Base-by-base conservation (phyloP, 768 basidiomycete genomes). In the Hericium alpestre region DNA sequence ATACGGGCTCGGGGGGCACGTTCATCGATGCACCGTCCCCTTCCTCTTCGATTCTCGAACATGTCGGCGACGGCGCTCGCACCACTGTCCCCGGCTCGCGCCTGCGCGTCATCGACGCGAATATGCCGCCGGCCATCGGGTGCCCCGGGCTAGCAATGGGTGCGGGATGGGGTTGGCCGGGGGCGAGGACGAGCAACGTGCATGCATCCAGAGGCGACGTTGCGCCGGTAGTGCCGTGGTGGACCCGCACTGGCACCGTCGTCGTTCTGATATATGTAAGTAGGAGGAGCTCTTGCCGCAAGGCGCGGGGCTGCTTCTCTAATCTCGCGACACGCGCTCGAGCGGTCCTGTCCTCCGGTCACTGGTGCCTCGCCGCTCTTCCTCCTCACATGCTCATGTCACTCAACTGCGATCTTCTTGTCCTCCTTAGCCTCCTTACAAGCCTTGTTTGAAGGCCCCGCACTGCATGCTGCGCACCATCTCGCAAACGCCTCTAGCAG, bases 1-100 rank as follows among this genome's bases (percentile, higher is more conserved):
- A 59, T 51, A 39, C 52, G 20, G 46, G 55, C 6, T 40, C 43
- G 46, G 12, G 12, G 43, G 51, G 32, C 13, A 48, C 38, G 18
- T 54, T 52, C 18, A 48, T 40, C 48, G 52, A 56, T 25, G 9
- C 22, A 48, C 18, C 50, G 49, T 53, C 60, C 38, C 57, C 60
- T 51, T 61, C 60, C 53, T 61, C 60, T 54, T 56, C 59, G 53
- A 61, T 61, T 27, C 41, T 43, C 39, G 47, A 51, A 55, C 59
- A 60, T 7, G 37, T 18, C 51, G 15, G 32, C 51, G 11, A 32
- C 5, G 15, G 15, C 25, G 15, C 15, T 16, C 51, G n/a, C 51
- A 13, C 27, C 51, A 27, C 37, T 15, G 25, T 18, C 22, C 27
- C 37, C 12, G 41, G 16, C 41, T 15, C 18, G 15, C 41, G 41